phyloP scores from a whole-genome alignment of 2,329 filamentous ascomycete species.

The Pseudogymnoascus sp. region DNA sequence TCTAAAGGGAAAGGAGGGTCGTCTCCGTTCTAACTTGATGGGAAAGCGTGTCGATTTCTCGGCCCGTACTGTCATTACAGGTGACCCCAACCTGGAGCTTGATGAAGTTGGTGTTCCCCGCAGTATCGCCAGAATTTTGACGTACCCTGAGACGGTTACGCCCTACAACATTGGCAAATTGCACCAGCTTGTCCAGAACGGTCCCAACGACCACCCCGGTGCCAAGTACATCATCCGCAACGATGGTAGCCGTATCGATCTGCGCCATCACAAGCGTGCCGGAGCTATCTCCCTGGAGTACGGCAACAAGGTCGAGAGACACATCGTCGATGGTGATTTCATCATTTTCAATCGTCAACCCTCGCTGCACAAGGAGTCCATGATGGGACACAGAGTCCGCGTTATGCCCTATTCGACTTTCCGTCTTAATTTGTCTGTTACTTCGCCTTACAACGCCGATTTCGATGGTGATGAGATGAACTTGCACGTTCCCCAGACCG shows the following conservation, averaged over 20 bases:
- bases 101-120: slow-evolving; percentile 96
- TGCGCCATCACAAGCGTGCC: slow-evolving; percentile 85
- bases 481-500: slow-evolving; percentile 94
- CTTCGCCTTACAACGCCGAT: slow-evolving; percentile 98
- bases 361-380: slow-evolving; percentile 98
- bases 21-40: slow-evolving; percentile 97
- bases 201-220: slow-evolving; percentile 89
- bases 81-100: slow-evolving; percentile 90
- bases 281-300: slow-evolving; percentile 84
- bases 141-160: slow-evolving; percentile 95
- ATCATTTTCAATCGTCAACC: slow-evolving; percentile 99
- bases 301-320: slow-evolving; percentile 97
- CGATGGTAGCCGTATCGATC: slow-evolving; percentile 87
- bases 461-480: slow-evolving; percentile 99
- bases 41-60: slow-evolving; percentile 99
- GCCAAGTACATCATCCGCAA: slow-evolving; percentile 94
- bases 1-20: slow-evolving; percentile 97
- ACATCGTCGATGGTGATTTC: slow-evolving; percentile 91
- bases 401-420: slow-evolving; percentile 99
- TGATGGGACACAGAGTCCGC: slow-evolving; percentile 97
- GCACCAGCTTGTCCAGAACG: slow-evolving; percentile 82
- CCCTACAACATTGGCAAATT: slow-evolving; percentile 96
- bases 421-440: slow-evolving; percentile 93
- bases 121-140: slow-evolving; percentile 86
- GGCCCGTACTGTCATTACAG: slow-evolving; percentile 98